These are phyloP conservation scores for Escallonia herrerae DNA, from an alignment of 129 eudicot genomes.

Conservation along the genomic window DNA sequence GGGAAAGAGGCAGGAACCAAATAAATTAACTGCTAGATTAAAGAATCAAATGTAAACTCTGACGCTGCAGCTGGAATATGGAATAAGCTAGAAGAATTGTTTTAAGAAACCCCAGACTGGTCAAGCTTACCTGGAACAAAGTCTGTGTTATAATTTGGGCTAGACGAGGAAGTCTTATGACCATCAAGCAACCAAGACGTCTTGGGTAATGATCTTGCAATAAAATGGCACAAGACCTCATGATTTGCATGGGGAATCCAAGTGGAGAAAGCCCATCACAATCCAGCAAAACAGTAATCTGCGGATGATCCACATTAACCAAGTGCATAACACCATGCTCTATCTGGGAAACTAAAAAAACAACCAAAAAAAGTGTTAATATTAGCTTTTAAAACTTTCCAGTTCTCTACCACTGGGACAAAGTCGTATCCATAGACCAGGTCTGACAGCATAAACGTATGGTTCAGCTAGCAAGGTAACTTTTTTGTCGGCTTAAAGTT, in stretches of 20 bases:
- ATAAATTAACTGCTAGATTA: background rate
- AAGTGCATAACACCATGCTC: slow-evolving; percentile 63
- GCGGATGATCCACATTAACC: slow-evolving; percentile 41
- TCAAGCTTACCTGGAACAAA: slow-evolving; percentile 49
- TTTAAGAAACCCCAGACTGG: background rate
- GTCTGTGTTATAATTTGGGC: slow-evolving; percentile 57
- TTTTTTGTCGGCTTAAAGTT: no score
- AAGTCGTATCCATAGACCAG: no score
- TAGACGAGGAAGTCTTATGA: slow-evolving; percentile 51
- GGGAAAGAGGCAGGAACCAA: no score
- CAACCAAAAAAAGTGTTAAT: background rate
- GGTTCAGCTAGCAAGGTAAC: no score
- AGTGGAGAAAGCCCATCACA: slow-evolving; percentile 64
- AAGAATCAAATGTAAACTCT: background rate
- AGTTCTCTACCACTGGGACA: no score
- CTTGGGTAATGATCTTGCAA: slow-evolving; percentile 83
- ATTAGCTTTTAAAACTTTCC: background rate
- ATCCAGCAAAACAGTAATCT: slow-evolving; percentile 72
- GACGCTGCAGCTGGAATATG: background rate
- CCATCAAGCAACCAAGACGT: slow-evolving; percentile 61
- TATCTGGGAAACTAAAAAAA: slow-evolving; percentile 61
- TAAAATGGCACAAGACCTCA: slow-evolving; percentile 63
- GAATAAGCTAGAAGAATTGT: background rate
- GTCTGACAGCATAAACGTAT: no score
- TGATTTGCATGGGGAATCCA: slow-evolving; percentile 61